Percentiles rank a stretch among this genome's conserved stretches.
Conservation (phyloP, 2,329 filamentous ascomycete genomes). For the Beauveria sp. region DNA sequence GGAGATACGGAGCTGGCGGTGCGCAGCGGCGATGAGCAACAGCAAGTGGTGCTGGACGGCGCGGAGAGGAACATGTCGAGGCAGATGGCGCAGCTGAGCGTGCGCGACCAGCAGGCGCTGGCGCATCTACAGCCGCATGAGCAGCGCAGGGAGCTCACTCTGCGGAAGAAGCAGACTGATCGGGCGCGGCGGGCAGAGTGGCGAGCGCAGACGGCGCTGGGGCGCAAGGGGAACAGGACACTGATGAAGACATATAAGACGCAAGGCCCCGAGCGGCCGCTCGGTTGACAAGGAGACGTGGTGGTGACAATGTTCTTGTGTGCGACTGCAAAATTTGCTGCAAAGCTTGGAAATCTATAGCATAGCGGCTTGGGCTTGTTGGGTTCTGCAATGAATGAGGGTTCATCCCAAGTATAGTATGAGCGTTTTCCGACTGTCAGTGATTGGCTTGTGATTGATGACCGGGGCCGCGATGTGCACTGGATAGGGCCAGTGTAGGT, state of each 20-base stretch:
- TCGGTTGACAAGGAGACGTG: not conserved
- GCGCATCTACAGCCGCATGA: slow-evolving; percentile 7
- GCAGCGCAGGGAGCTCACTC: slow-evolving; percentile 3
- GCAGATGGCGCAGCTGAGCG: slow-evolving; percentile 9
- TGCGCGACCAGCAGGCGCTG: slow-evolving; percentile 5
- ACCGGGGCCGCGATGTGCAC: not conserved
- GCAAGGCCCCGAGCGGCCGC: not conserved
- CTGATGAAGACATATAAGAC: slow-evolving; percentile 3
- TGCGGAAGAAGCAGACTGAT: not conserved
- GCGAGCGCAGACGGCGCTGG: not conserved
- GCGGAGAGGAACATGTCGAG: not conserved
- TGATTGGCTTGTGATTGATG: not conserved
- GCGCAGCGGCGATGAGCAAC: not conserved
- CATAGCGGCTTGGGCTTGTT: not conserved
- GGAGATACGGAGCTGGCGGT: not conserved
- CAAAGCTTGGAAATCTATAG: not conserved
- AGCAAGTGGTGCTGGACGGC: not conserved
- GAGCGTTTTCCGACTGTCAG: not conserved
- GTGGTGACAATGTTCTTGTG: not conserved
- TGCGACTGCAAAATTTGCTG: not conserved
- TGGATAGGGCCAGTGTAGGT: not conserved
- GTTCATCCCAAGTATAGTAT: not conserved
- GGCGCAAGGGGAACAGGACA: slow-evolving; percentile 9
- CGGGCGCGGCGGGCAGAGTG: not conserved
- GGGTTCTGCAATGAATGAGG: not conserved